These are phyloP conservation scores for Crithidia bombi DNA, from an alignment of 208 protist genomes.

Conservation along the genomic window DNA sequence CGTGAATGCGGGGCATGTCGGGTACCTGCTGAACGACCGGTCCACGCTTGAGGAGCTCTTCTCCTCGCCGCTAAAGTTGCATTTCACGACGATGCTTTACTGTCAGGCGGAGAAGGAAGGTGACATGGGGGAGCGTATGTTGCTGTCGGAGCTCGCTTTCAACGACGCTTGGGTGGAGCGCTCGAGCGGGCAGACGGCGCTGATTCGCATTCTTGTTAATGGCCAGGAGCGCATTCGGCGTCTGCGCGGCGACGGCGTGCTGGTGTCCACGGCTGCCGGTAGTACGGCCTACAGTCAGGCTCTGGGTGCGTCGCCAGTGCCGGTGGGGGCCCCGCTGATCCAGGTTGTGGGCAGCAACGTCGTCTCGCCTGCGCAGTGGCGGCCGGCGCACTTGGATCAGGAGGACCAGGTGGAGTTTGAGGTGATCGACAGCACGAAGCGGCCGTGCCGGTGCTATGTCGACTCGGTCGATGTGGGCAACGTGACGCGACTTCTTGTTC, in stretches of 20 bases:
- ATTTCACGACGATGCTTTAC: slow-evolving; percentile 90
- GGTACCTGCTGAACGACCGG: slow-evolving; percentile 86
- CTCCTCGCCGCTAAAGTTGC: slow-evolving; percentile 82
- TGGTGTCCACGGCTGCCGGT: slow-evolving; percentile 87
- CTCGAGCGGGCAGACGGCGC: slow-evolving; percentile 86
- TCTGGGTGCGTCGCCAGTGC: slow-evolving; percentile 87
- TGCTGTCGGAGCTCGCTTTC: slow-evolving; percentile 87
- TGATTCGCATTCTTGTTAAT: slow-evolving; percentile 90
- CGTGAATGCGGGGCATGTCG: slow-evolving; percentile 90
- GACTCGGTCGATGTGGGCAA: slow-evolving; percentile 88
- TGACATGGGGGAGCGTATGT: slow-evolving; percentile 59
- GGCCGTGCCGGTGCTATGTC: slow-evolving; percentile 88
- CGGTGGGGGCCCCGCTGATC: slow-evolving; percentile 85
- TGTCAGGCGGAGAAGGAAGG: slow-evolving; percentile 83
- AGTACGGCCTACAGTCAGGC: slow-evolving; percentile 91
- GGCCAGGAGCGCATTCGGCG: slow-evolving; percentile 83
- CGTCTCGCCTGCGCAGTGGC: slow-evolving; percentile 88
- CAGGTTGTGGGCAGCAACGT: slow-evolving; percentile 92
- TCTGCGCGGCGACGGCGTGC: slow-evolving; percentile 86
- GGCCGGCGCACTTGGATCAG: slow-evolving; percentile 84
- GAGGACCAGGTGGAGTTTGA: slow-evolving; percentile 91
- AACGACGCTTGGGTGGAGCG: slow-evolving; percentile 94
- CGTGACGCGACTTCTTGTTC: slow-evolving; percentile 83
- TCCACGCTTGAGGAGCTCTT: slow-evolving; percentile 85
- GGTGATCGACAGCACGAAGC: slow-evolving; percentile 83